Evolutionary conservation across 139 green algal species (phyloP).

Genomic region (Coelastrella sp.): DNA sequence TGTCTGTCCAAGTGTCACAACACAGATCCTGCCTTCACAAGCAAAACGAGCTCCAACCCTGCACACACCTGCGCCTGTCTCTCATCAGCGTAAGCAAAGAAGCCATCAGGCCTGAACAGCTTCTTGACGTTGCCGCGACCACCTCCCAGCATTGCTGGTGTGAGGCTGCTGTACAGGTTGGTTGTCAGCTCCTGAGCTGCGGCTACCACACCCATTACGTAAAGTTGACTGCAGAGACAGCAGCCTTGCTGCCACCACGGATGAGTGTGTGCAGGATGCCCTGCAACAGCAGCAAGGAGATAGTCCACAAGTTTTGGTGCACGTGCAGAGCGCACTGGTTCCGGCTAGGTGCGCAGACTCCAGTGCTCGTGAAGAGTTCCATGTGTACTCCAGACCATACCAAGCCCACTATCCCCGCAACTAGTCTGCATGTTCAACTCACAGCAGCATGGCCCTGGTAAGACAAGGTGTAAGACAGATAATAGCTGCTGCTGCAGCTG

Average conservation of each 20-base stretch:
- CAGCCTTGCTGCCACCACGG: neutral
- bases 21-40: too few species aligned
- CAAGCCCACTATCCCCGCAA: too few species aligned
- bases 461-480: too few species aligned
- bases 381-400: too few species aligned
- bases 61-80: constrained; percentile 29
- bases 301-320: too few species aligned
- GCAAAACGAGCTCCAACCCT: neutral
- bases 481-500: neutral
- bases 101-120: constrained; percentile 44
- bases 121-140: neutral
- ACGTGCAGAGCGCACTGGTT: too few species aligned
- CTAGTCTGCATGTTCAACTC: neutral
- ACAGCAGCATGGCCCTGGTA: neutral
- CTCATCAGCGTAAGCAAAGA: constrained; percentile 47
- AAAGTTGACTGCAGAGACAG: neutral
- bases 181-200: neutral
- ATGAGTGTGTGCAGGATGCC: constrained; percentile 19
- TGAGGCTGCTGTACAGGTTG: neutral
- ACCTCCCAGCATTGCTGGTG: neutral
- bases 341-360: too few species aligned
- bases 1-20: too few species aligned
- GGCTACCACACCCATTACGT: neutral
- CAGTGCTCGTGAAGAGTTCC: too few species aligned
- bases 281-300: neutral